phyloP scores from a whole-genome alignment of 2,329 filamentous ascomycete species.

The Stachybotrys chlorohalonatus region DNA sequence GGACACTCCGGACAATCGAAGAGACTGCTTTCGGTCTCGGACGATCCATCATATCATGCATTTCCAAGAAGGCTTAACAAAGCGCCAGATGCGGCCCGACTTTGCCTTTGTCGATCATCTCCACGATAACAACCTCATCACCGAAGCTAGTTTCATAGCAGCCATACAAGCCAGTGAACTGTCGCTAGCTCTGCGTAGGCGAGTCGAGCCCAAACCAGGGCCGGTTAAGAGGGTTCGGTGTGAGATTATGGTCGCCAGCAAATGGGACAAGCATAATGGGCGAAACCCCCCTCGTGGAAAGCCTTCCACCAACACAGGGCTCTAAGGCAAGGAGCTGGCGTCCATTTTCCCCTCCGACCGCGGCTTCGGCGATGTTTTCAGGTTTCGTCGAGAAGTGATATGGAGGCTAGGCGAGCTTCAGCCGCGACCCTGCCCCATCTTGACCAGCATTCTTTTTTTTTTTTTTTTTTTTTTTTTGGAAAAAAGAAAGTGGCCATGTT shows the following conservation, averaged over 20 bases:
- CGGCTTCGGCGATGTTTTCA: too few relatives aligned
- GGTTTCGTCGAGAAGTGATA: not conserved
- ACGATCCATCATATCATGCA: conserved; percentile 43
- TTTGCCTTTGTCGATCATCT: conserved; percentile 31
- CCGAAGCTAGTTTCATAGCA: conserved; percentile 9
- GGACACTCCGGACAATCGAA: conserved; percentile 1
- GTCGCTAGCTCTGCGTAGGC: not conserved
- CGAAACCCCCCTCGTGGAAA: too few relatives aligned
- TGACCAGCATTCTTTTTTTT: too few relatives aligned
- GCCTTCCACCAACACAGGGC: not conserved
- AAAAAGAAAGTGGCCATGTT: not conserved
- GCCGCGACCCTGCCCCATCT: too few relatives aligned
- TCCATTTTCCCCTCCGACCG: not conserved
- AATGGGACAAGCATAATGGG: too few relatives aligned
- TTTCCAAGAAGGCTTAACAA: conserved; percentile 18
- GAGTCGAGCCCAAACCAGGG: not conserved
- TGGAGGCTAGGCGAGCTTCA: not conserved
- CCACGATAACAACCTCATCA: conserved; percentile 15
- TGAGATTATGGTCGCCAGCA: not conserved
- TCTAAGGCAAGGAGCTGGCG: not conserved
- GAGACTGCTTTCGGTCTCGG: conserved; percentile 24
- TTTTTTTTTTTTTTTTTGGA: not conserved
- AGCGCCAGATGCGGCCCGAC: conserved; percentile 25
- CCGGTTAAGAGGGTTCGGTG: not conserved
- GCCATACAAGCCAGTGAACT: conserved; percentile 11